These are phyloP conservation scores for Colletotrichum camelliae DNA, from an alignment of 2,329 filamentous ascomycete genomes.

Conservation along the genomic window DNA sequence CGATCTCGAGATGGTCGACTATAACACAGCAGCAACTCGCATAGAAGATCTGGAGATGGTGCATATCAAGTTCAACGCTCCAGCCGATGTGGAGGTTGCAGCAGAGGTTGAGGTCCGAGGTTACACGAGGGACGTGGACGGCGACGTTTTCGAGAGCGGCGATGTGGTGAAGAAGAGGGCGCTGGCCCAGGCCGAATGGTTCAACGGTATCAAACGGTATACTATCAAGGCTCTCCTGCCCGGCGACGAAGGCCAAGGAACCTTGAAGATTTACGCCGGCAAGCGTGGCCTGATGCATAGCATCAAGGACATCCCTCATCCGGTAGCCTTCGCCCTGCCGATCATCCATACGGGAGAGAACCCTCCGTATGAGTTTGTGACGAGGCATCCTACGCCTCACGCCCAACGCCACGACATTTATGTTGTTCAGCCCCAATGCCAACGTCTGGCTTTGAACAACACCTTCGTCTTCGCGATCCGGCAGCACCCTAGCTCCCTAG, in stretches of 20 bases:
- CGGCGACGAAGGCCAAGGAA: slow-evolving; percentile 87
- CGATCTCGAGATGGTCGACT: slow-evolving; percentile 79
- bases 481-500: slow-evolving; percentile 77
- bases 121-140: slow-evolving; percentile 83
- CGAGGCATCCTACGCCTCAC: slow-evolving; percentile 93
- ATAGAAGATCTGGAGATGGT: slow-evolving; percentile 94
- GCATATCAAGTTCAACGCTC: slow-evolving; percentile 87
- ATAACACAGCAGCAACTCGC: slow-evolving; percentile 84
- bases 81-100: slow-evolving; percentile 86
- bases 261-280: slow-evolving; percentile 90
- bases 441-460: slow-evolving; percentile 87
- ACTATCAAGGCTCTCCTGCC: slow-evolving; percentile 92
- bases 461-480: slow-evolving; percentile 97
- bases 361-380: slow-evolving; percentile 91
- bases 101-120: slow-evolving; percentile 89
- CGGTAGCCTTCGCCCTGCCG: slow-evolving; percentile 87
- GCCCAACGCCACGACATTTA: slow-evolving; percentile 98
- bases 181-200: slow-evolving; percentile 91
- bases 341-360: slow-evolving; percentile 92
- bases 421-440: slow-evolving; percentile 93
- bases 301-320: slow-evolving; percentile 94
- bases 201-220: slow-evolving; percentile 84
- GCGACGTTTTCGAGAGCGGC: slow-evolving; percentile 91
- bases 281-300: slow-evolving; percentile 97
- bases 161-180: slow-evolving; percentile 86